Base-by-base conservation (phyloP, 768 basidiomycete genomes). In the Lentinula sp. region DNA sequence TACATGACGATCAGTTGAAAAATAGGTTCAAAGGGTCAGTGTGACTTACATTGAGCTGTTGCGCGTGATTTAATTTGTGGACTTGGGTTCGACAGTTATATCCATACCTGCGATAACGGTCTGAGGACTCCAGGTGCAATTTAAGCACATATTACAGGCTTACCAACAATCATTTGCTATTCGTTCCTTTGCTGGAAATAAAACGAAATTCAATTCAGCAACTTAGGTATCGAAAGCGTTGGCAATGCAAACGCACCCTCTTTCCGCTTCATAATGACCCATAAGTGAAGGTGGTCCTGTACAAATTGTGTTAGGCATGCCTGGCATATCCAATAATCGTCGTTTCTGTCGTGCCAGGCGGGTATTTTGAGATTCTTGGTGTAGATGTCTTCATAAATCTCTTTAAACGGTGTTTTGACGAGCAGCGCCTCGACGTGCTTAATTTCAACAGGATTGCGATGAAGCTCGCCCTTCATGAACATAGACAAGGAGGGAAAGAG, bases 1-100 rank as follows among this genome's bases (percentile, higher is more conserved):
- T 28, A 28, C 28, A 28, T 28, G 28, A 2, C 28, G 4, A 28
- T 28, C 28, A 28, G 28, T 28, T 28, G 28, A 28, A 28, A 28
- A 28, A 28, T 28, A 28, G 28, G 28, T 28, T 28, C 28, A 28
- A 28, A 28, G 28, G 28, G 28, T 3, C 28, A 28, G 28, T 28
- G 3, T 28, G 35, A 36, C 73, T 46, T 56, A 74, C 73, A 51
- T 74, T 74, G 58, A 73, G 61, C 59, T 64, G 67, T 45, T 16
- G 4, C 0, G 72, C 73, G 59, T 75, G 74, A 0, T 15, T 32
- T 2, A 16, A 10, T 18, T 63, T 69, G 60, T 74, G 73, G 0
- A 61, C 59, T 66, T 72, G 71, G 10, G 74, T 75, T 45, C 74
- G 69, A 51, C 74, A 75, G 51, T 71, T 69, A 53, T 72, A 74